Conservation (phyloP, 2,329 filamentous ascomycete genomes). For the Penicillium corylophilum region DNA sequence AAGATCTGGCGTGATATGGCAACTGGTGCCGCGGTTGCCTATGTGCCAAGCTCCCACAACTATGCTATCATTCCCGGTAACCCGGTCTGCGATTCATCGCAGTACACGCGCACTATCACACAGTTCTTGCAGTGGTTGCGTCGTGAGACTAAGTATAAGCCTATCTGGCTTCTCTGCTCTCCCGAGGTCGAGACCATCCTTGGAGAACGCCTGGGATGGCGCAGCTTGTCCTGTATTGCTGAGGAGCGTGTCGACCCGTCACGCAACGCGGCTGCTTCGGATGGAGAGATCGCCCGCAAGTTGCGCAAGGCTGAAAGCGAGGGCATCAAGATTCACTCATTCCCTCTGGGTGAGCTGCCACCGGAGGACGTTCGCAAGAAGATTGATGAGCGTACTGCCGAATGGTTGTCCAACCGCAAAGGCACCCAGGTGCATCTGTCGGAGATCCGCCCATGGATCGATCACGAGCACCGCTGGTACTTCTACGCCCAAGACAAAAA, state of each 20-base stretch:
- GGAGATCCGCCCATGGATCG: slow-evolving; percentile 84
- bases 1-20: slow-evolving; percentile 77
- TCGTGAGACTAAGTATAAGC: slow-evolving; percentile 69
- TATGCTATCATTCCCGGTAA: slow-evolving; percentile 85
- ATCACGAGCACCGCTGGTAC: slow-evolving; percentile 79
- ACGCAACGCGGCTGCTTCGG: slow-evolving; percentile 65
- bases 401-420: slow-evolving; percentile 78
- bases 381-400: slow-evolving; percentile 69
- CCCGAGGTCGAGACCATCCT: slow-evolving; percentile 75
- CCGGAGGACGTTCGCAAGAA: slow-evolving; percentile 67
- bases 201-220: slow-evolving; percentile 78
- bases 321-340: slow-evolving; percentile 75
- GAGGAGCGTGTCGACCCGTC: slow-evolving; percentile 81
- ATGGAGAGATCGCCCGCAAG: slow-evolving; percentile 69
- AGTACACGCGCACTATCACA: slow-evolving; percentile 71
- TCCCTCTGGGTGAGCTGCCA: slow-evolving; percentile 63
- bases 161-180: slow-evolving; percentile 87
- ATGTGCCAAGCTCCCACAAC: slow-evolving; percentile 67
- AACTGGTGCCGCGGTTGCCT: slow-evolving; percentile 82
- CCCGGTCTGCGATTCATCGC: slow-evolving; percentile 75
- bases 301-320: slow-evolving; percentile 77
- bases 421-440: slow-evolving; percentile 87
- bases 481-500: slow-evolving; percentile 74
- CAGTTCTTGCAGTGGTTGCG: slow-evolving; percentile 74
- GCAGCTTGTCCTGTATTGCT: slow-evolving; percentile 81